Percentiles rank a stretch among this genome's conserved stretches.
These are phyloP conservation scores for Tremellales sp. DNA, from an alignment of 1,284 basidiomycete species.

Conservation along the genomic window DNA sequence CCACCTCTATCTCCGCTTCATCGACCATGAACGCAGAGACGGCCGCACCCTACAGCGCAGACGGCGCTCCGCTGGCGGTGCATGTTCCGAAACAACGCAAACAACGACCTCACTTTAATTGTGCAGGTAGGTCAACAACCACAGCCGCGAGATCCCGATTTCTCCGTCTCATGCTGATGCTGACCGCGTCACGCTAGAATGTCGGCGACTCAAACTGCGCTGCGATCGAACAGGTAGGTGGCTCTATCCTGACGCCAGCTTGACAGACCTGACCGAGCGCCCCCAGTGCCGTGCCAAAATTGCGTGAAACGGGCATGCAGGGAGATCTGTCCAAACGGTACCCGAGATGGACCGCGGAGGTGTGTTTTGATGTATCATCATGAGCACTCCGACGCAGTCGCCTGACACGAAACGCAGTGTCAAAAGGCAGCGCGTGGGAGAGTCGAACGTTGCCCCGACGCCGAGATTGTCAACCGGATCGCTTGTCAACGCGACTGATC, in stretches of 20 bases:
- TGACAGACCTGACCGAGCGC: no score
- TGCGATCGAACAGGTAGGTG: slow-evolving; percentile 24
- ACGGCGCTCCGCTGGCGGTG: no score
- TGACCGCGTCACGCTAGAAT: slow-evolving; percentile 18
- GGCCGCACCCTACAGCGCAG: no score
- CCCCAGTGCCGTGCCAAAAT: slow-evolving; percentile 33
- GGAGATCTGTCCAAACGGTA: slow-evolving; percentile 33
- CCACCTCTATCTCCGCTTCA: no score
- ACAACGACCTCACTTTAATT: background rate
- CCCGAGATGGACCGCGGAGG: slow-evolving; percentile 5
- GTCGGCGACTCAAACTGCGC: slow-evolving; percentile 30
- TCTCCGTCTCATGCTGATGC: no score
- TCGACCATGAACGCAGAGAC: no score
- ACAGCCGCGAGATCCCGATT: background rate
- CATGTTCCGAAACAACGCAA: no score
- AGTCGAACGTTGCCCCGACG: background rate
- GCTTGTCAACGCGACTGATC: background rate
- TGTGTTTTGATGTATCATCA: background rate
- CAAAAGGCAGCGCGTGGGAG: slow-evolving; percentile 12
- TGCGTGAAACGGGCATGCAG: slow-evolving; percentile 35
- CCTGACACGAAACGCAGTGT: slow-evolving; percentile 11
- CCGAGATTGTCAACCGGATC: background rate
- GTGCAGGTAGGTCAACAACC: background rate
- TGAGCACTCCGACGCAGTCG: background rate
- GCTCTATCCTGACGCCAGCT: background rate